Evolutionary conservation across 2,329 filamentous ascomycete genomes (phyloP).

Genomic region (Lecanoromycetidae sp.): DNA sequence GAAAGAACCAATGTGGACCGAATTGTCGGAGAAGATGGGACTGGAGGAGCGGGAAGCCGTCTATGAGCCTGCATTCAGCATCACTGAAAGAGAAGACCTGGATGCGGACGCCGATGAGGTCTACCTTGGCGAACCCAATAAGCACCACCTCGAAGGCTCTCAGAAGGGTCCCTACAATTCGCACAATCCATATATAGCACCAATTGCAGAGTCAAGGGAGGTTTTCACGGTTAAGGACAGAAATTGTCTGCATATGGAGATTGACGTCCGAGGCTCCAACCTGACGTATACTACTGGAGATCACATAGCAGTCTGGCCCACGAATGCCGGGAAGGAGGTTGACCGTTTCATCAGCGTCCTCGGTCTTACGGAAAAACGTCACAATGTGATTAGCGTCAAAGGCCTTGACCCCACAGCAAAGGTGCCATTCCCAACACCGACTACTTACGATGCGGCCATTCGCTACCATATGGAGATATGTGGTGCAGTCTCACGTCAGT

Average conservation of each 20-base stretch:
- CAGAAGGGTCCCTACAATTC: conserved; percentile 86
- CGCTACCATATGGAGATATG: conserved; percentile 97
- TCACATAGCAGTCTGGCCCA: conserved; percentile 95
- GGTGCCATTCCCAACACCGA: conserved; percentile 93
- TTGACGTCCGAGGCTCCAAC: conserved; percentile 81
- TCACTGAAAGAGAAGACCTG: conserved; percentile 64
- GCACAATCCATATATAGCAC: conserved; percentile 93
- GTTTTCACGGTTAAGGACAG: conserved; percentile 79
- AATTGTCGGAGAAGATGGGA: conserved; percentile 68
- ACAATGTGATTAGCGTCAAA: conserved; percentile 78
- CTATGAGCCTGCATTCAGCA: conserved; percentile 83
- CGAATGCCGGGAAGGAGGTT: conserved; percentile 83
- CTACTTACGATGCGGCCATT: conserved; percentile 84
- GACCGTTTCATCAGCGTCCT: conserved; percentile 76
- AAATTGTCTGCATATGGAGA: conserved; percentile 93
- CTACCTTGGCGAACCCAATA: conserved; percentile 92
- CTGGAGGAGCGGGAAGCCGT: conserved; percentile 91
- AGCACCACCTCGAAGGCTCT: conserved; percentile 77
- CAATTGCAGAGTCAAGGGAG: conserved; percentile 81
- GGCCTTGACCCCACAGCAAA: conserved; percentile 89
- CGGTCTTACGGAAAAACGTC: conserved; percentile 61
- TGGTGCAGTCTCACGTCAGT: conserved; percentile 90
- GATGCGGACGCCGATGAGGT: conserved; percentile 66
- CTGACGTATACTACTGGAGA: conserved; percentile 92
- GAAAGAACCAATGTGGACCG: conserved; percentile 98